These are phyloP conservation scores for Mycena amicta DNA, from an alignment of 768 basidiomycete genomes.

Conservation along the genomic window DNA sequence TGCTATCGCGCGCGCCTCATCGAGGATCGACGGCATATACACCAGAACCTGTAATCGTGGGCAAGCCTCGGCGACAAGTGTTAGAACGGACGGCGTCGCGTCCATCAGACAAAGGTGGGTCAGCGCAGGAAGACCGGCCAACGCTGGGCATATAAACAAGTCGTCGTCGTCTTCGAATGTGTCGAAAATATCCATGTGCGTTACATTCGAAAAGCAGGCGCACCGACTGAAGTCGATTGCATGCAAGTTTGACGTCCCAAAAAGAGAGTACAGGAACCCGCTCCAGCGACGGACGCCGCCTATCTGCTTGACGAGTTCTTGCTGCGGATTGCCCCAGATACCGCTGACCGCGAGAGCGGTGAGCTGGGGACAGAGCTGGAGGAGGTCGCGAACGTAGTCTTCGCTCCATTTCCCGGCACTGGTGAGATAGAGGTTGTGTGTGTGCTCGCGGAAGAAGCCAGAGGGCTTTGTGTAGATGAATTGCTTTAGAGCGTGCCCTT, in stretches of 20 bases:
- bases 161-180: background rate
- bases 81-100: background rate
- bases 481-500: background rate
- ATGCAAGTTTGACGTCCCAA: background rate
- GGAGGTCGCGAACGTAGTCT: background rate
- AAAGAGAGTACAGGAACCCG: background rate
- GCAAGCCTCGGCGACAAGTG: background rate
- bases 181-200: slow-evolving; percentile 17
- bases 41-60: slow-evolving; percentile 4
- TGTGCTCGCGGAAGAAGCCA: slow-evolving; percentile 6
- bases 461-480: slow-evolving; percentile 7
- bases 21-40: background rate
- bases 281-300: background rate
- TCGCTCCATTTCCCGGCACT: background rate
- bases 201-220: slow-evolving; percentile 5
- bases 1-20: background rate
- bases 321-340: background rate
- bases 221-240: background rate
- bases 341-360: background rate
- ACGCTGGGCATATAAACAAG: background rate
- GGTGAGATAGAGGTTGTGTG: slow-evolving; percentile 7
- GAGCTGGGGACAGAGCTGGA: slow-evolving; percentile 1
- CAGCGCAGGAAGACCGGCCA: slow-evolving; percentile 4
- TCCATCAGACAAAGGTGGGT: slow-evolving; percentile 12
- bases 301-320: background rate